phyloP scores from a whole-genome alignment of 2,329 filamentous ascomycete genomes.

The Penicillium concentricum region DNA sequence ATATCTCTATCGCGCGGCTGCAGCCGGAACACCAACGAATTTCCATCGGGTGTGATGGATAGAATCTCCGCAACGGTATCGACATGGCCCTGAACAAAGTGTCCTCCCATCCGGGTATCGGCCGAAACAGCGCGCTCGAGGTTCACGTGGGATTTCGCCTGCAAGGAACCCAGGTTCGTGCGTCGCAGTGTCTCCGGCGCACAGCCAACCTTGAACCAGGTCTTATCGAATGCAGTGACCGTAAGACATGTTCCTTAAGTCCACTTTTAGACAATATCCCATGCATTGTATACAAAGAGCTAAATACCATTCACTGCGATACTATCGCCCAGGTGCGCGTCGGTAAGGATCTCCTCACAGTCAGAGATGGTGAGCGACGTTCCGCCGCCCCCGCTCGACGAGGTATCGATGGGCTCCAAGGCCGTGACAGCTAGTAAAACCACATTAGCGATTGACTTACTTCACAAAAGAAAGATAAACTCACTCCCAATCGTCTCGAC shows the following conservation, averaged over 20 bases:
- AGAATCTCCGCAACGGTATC: slow-evolving; percentile 81
- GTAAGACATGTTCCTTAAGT: slow-evolving; percentile 75
- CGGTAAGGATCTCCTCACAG: slow-evolving; percentile 71
- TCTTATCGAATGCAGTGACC: slow-evolving; percentile 67
- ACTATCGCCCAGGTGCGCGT: slow-evolving; percentile 85
- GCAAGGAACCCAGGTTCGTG: slow-evolving; percentile 83
- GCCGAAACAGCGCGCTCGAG: slow-evolving; percentile 91
- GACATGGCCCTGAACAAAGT: slow-evolving; percentile 97
- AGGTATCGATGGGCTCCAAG: slow-evolving; percentile 75
- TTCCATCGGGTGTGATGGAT: slow-evolving; percentile 75
- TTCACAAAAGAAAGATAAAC: slow-evolving; percentile 31
- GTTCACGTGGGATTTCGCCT: slow-evolving; percentile 70
- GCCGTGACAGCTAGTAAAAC: slow-evolving; percentile 69
- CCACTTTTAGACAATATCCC: neutral
- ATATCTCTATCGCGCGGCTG: slow-evolving; percentile 67
- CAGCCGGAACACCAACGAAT: slow-evolving; percentile 84
- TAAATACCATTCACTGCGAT: slow-evolving; percentile 81
- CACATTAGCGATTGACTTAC: slow-evolving; percentile 24
- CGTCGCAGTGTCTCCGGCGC: slow-evolving; percentile 93
- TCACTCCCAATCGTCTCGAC: slow-evolving; percentile 90
- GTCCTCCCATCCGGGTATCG: slow-evolving; percentile 92
- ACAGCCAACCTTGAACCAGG: slow-evolving; percentile 83
- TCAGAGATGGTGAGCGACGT: slow-evolving; percentile 86
- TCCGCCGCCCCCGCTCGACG: slow-evolving; percentile 68
- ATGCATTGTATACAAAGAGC: neutral